Base-by-base conservation (phyloP, 2,329 filamentous ascomycete species). In the Golovinomyces cichoracearum region DNA sequence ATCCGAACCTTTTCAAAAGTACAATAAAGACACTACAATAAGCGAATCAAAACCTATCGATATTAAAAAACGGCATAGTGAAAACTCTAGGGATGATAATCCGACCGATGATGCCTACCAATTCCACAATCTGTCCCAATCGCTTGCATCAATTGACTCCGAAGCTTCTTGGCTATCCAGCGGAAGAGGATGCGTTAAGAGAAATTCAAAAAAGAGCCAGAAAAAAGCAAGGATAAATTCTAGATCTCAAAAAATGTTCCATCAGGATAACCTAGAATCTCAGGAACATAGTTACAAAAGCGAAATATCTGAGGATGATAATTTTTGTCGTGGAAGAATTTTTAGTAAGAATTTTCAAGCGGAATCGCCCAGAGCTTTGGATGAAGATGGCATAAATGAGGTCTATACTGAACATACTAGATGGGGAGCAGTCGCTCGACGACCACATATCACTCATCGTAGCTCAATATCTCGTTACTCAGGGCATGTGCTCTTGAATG, bases 91-190 rank as follows among this genome's bases (percentile, higher is more conserved):
- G n/a, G n/a, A 33, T 33, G n/a, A 15, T 33, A 15, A 15, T 33
- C 29, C 2, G 29, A 33, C n/a, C 3, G 7, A 33, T 2, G n/a
- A 3, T 23, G 76, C 71, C 4, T 75, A 68, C 17, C 77, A 70
- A 55, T 61, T 47, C 55, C 60, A 47, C 57, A 72, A 53, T 33
- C 63, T 85, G 59, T 83, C 85, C 26, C 80, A 86, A 62, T 95
- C 88, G 0, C 70, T 95, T 17, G 90, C 85, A 1, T 94, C 86
- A 0, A 83, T 95, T 51, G 90, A 94, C 59, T 94, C 86, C 0
- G 90, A 98, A 65, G 90, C 74, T 4, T 94, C 86, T 0, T 98
- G 90, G 90, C 76, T 98, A 41, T 90, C 85, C 3, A 85, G 88
- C 15, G 77, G 78, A 50, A 63, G 64, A 54, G 49, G 65, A 53